Conservation (phyloP, 1,284 basidiomycete species). For the Cryptococcus sp. region DNA sequence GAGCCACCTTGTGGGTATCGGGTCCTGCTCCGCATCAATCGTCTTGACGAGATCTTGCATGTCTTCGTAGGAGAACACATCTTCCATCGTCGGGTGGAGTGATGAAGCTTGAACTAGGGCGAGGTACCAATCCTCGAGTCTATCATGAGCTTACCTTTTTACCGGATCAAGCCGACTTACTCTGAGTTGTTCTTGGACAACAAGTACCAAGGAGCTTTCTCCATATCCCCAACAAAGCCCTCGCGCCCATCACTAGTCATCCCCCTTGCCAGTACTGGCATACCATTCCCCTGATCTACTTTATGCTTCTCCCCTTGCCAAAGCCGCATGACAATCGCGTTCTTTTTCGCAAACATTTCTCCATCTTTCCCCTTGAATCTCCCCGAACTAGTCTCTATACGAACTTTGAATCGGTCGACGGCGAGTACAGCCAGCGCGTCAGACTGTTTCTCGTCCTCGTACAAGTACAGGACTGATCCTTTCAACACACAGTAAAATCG, state of each 20-base stretch:
- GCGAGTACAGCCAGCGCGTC: slow-evolving; percentile 83
- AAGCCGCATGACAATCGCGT: slow-evolving; percentile 70
- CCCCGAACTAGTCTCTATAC: slow-evolving; percentile 63
- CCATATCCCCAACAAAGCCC: slow-evolving; percentile 48
- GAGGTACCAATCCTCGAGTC: slow-evolving; percentile 85
- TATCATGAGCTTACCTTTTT: slow-evolving; percentile 3
- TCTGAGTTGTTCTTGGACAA: slow-evolving; percentile 77
- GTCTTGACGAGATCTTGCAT: slow-evolving; percentile 80
- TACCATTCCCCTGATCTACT: slow-evolving; percentile 16
- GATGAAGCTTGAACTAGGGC: slow-evolving; percentile 68
- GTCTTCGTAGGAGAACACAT: slow-evolving; percentile 68
- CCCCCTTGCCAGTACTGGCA: slow-evolving; percentile 29
- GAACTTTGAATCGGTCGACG: slow-evolving; percentile 64
- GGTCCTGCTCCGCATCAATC: slow-evolving; percentile 86
- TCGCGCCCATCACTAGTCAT: slow-evolving; percentile 49
- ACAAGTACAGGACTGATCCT: slow-evolving; percentile 80
- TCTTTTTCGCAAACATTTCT: slow-evolving; percentile 81
- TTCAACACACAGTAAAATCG: slow-evolving; percentile 85
- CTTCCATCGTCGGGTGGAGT: slow-evolving; percentile 49
- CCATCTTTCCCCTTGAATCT: slow-evolving; percentile 51
- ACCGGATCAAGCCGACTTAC: slow-evolving; percentile 15
- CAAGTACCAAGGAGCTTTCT: slow-evolving; percentile 74
- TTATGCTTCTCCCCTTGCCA: too few relatives aligned
- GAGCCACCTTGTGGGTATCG: slow-evolving; percentile 94
- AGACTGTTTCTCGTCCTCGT: slow-evolving; percentile 80